phyloP scores from a whole-genome alignment of 768 basidiomycete species.

The Tulasnella sp. region DNA sequence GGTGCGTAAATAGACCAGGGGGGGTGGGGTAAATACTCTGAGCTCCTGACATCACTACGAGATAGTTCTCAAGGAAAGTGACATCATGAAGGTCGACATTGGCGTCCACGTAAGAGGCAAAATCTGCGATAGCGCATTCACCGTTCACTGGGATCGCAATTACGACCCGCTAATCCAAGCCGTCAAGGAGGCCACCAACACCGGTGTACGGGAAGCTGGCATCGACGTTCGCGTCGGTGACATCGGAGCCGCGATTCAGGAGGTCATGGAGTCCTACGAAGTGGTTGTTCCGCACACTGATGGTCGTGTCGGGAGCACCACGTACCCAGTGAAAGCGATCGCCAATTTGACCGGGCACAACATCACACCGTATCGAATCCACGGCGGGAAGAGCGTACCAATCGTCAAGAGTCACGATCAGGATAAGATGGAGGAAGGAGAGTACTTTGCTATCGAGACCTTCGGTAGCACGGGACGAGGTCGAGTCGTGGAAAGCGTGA shows the following conservation, averaged over 20 bases:
- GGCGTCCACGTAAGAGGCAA: conserved; percentile 97
- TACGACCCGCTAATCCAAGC: conserved; percentile 88
- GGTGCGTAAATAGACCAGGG: conserved; percentile 51
- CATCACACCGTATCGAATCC: conserved; percentile 85
- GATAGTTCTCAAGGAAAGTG: conserved; percentile 74
- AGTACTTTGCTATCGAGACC: conserved; percentile 98
- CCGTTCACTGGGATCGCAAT: conserved; percentile 70
- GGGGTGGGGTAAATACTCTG: too few relatives aligned
- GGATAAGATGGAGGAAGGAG: conserved; percentile 98
- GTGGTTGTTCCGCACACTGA: conserved; percentile 50
- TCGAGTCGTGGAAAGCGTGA: conserved; percentile 74
- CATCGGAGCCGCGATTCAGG: conserved; percentile 86
- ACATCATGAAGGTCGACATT: conserved; percentile 95
- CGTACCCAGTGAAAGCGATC: conserved; percentile 90
- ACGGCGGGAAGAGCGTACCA: conserved; percentile 85
- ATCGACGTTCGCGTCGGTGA: conserved; percentile 94
- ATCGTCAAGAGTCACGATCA: conserved; percentile 86
- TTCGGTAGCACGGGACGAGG: conserved; percentile 97
- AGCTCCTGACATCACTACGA: too few relatives aligned
- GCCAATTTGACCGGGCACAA: conserved; percentile 92
- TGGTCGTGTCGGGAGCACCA: conserved; percentile 60
- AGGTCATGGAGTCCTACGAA: conserved; percentile 98
- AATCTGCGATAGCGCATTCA: conserved; percentile 95
- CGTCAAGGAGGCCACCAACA: conserved; percentile 90
- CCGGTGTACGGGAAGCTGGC: conserved; percentile 86